phyloP scores from a whole-genome alignment of 257 asterid genomes.

The Salvia rosmarinus region DNA sequence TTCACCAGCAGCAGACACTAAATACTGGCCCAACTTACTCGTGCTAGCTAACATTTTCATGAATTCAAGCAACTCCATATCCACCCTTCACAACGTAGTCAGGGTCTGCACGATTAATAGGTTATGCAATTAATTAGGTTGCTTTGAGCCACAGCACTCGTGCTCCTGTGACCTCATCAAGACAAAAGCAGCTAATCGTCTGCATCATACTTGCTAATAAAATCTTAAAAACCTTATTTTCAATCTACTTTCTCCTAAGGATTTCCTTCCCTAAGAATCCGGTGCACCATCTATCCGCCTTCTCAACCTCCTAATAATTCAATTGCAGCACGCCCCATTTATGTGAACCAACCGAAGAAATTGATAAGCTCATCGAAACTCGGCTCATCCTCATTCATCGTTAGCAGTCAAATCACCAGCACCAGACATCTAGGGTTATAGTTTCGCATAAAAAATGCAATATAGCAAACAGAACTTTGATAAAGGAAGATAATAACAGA shows the following conservation, averaged over 20 bases:
- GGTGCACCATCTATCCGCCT: not conserved
- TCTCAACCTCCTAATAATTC: not conserved
- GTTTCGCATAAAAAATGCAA: not conserved
- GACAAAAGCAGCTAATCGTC: not conserved
- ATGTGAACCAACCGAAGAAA: not conserved
- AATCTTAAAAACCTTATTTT: not conserved
- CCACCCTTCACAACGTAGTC: not conserved
- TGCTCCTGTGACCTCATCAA: not conserved
- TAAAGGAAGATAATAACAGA: not conserved
- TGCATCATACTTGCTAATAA: not conserved
- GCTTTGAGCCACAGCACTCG: conserved; percentile 1
- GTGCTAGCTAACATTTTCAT: not conserved
- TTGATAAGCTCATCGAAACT: conserved; percentile 4
- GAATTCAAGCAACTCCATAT: not conserved
- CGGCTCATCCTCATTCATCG: conserved; percentile 8
- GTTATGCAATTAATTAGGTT: not conserved
- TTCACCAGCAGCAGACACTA: not conserved
- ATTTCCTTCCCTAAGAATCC: not conserved
- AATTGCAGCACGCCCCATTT: not conserved
- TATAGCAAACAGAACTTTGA: not conserved
- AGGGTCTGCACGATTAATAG: not conserved
- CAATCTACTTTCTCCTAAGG: not conserved
- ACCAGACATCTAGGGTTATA: conserved; percentile 15
- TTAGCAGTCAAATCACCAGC: not conserved
- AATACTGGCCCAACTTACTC: not conserved